Conservation (phyloP, 352 stramenopile genomes). For the Phytopythium ostracodes region DNA sequence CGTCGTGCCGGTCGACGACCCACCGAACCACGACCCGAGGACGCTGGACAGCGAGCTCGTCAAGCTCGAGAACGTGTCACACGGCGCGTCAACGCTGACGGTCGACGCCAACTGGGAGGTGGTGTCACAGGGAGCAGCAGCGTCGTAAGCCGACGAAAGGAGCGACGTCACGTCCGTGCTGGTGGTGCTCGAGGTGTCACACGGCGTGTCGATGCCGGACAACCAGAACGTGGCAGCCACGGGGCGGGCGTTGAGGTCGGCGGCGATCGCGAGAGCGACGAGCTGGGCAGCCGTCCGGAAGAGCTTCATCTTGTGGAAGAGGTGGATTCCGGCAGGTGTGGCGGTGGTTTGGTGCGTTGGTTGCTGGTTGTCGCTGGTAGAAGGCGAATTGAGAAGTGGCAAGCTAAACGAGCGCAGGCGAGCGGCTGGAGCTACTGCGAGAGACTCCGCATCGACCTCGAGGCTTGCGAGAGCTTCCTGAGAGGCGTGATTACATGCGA, state of each 20-base stretch:
- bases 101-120: too few relatives aligned
- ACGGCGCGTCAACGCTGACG: too few relatives aligned
- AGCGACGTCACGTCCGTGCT: neutral
- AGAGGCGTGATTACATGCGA: too few relatives aligned
- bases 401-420: neutral
- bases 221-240: neutral
- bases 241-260: neutral
- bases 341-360: neutral
- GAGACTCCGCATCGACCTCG: neutral
- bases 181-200: neutral
- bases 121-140: neutral
- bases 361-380: conserved; percentile 1
- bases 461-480: too few relatives aligned
- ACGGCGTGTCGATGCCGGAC: neutral
- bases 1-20: too few relatives aligned
- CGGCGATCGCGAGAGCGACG: neutral
- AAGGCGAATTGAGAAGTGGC: neutral
- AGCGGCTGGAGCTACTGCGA: neutral
- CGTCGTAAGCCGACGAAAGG: neutral
- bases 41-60: too few relatives aligned
- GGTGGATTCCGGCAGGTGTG: neutral
- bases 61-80: too few relatives aligned
- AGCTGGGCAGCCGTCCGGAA: neutral
- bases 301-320: neutral
- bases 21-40: too few relatives aligned